Base-by-base conservation (phyloP, 371 early-diverging fungal species). In the Entomophthora muscae region DNA sequence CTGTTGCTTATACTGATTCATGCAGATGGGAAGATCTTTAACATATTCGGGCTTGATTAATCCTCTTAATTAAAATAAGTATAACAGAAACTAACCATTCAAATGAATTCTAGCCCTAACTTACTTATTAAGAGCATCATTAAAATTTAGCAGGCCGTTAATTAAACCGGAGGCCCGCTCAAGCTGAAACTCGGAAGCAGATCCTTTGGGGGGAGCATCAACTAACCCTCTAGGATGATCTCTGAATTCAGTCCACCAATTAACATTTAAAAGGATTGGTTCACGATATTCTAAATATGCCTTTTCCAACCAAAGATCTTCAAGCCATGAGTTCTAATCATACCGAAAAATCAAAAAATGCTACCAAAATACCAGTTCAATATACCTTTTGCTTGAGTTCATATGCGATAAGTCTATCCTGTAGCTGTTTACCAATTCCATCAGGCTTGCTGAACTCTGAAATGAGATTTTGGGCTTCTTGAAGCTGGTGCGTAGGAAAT, bases 231-330 rank as follows among this genome's bases (percentile, higher is more conserved):
- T 63, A 2, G 80, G 80, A 57, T 78, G 79, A 68, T 88, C 85
- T 31, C 73, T 75, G 68, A 84, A 80, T 68, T 79, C 76, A 32
- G 76, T 82, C 83, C 78, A 91, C 93, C 92, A 94, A 68, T 92
- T 94, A 61, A 88, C 85, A 66, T 92, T 89, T 73, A 91, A 80
- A 66, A 90, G 72, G 3, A 83, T 78, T 1, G 90, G 83, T 7
- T 83, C 86, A 28, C 93, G 78, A 78, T 88, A 93, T 55, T 85
- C 83, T n/a, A 90, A 81, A 69, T 96, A 96, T 17, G 87, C 97
- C 65, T 88, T 85, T 63, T 79, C 73, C 7, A 95, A 79, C 92
- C 90, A 91, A 27, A 88, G 81, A 7, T 76, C 75, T 67, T 93
- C 95, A 24, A 96, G 72, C 97, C 97, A 96, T 51, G 83, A 86